Conservation (phyloP, 108 stramenopile genomes). For the Thalassiosira profunda region DNA sequence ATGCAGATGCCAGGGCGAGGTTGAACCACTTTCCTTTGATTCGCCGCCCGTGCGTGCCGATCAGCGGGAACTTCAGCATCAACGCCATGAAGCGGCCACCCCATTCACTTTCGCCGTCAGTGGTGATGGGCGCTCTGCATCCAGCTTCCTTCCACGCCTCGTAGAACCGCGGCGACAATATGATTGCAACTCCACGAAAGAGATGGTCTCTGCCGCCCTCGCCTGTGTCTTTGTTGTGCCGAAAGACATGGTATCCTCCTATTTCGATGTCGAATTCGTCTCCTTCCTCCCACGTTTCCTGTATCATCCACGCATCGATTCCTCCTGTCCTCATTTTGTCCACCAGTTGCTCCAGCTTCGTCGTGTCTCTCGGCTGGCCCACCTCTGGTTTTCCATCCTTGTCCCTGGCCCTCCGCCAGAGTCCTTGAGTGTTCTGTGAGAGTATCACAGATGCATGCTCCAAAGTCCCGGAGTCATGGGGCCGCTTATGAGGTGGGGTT, state of each 20-base stretch:
- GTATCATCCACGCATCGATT: background rate
- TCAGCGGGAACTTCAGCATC: background rate
- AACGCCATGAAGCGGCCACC: background rate
- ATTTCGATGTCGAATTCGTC: background rate
- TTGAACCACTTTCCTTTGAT: background rate
- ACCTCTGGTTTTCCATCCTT: too few species aligned
- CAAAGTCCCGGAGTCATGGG: too few species aligned
- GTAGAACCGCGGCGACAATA: background rate
- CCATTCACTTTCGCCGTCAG: background rate
- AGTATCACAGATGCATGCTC: too few species aligned
- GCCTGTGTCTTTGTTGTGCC: background rate
- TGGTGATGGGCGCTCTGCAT: background rate
- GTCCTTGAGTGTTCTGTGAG: too few species aligned
- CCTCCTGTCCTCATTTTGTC: background rate
- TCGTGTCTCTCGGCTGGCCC: too few species aligned
- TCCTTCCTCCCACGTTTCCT: background rate
- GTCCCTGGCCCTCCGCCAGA: too few species aligned
- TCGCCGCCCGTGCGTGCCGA: background rate
- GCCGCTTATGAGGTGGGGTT: too few species aligned
- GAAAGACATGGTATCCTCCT: background rate
- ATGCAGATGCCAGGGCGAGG: background rate
- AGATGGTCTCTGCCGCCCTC: too few species aligned
- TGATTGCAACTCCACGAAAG: slow-evolving; percentile 3
- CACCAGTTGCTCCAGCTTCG: background rate
- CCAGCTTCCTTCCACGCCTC: slow-evolving; percentile 1